Conservation (phyloP, 2,329 filamentous ascomycete genomes). For the Pezicula carpinea region DNA sequence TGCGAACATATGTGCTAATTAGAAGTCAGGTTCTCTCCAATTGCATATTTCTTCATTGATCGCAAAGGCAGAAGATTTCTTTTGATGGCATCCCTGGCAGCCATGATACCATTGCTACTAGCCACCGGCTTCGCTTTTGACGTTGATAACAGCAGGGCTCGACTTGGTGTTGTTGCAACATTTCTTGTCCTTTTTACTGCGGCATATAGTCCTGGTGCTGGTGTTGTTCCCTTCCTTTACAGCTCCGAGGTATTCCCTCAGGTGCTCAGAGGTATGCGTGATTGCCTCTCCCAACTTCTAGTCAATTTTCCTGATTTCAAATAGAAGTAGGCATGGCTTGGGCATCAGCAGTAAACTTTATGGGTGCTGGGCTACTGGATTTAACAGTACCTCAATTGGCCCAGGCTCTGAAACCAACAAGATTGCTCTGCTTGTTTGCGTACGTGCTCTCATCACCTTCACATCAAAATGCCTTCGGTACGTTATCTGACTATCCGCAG, state of each 20-base stretch:
- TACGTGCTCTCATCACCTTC: too few species aligned
- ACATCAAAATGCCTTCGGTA: too few species aligned
- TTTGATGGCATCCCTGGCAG: slow-evolving; percentile 58
- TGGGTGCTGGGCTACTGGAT: neutral
- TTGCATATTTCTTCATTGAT: slow-evolving; percentile 60
- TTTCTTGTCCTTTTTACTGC: neutral
- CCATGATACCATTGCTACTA: slow-evolving; percentile 59
- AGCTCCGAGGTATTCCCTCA: neutral
- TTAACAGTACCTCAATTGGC: neutral
- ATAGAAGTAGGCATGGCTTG: slow-evolving; percentile 4
- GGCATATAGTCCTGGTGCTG: slow-evolving; percentile 1
- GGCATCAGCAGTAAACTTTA: neutral
- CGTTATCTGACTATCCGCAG: too few species aligned
- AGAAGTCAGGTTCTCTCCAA: slow-evolving; percentile 42
- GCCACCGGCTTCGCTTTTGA: slow-evolving; percentile 51
- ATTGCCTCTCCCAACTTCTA: slow-evolving; percentile 51
- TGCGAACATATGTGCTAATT: too few species aligned
- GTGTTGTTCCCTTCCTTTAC: neutral
- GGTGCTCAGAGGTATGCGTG: slow-evolving; percentile 10
- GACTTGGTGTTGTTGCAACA: neutral
- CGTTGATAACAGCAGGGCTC: slow-evolving; percentile 25
- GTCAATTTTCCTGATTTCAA: slow-evolving; percentile 35
- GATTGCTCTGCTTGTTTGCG: neutral
- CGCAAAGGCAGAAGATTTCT: slow-evolving; percentile 57
- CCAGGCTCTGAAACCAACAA: neutral